Conservation (phyloP, 257 asterid genomes). For the Nicotiana benthamiana region DNA sequence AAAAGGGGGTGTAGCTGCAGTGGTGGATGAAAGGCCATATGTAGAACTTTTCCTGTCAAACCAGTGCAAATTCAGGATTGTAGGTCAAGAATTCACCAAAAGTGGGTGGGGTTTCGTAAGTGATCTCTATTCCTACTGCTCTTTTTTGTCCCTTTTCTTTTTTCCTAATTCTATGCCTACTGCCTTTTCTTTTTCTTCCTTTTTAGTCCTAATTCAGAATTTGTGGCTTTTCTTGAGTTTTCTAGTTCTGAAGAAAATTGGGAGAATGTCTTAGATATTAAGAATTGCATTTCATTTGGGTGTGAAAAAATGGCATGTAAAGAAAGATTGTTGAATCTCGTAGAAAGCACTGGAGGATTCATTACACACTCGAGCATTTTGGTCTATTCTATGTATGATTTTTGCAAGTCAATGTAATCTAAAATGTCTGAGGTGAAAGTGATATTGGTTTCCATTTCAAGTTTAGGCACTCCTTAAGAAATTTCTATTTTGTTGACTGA, state of each 20-base stretch:
- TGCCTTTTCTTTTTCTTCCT: background rate
- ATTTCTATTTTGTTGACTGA: background rate
- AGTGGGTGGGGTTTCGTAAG: conserved; percentile 79
- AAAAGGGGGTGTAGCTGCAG: conserved; percentile 60
- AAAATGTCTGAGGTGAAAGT: background rate
- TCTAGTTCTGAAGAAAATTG: background rate
- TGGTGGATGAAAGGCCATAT: conserved; percentile 61
- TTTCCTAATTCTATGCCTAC: background rate
- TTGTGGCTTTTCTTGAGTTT: background rate
- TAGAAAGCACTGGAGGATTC: background rate
- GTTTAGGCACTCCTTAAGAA: background rate
- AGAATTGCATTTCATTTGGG: background rate
- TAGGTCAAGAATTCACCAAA: conserved; percentile 52
- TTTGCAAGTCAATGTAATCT: background rate
- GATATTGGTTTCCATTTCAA: background rate
- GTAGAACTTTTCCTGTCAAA: conserved; percentile 44
- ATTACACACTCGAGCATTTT: background rate
- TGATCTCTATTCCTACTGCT: conserved; percentile 5
- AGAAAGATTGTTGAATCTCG: background rate
- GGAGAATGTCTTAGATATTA: background rate
- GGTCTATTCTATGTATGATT: background rate
- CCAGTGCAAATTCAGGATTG: conserved; percentile 42
- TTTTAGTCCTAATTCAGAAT: background rate
- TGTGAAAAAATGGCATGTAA: background rate
- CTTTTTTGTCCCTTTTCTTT: background rate